Conservation (phyloP, 768 basidiomycete species). For the Lentinula detonsa region DNA sequence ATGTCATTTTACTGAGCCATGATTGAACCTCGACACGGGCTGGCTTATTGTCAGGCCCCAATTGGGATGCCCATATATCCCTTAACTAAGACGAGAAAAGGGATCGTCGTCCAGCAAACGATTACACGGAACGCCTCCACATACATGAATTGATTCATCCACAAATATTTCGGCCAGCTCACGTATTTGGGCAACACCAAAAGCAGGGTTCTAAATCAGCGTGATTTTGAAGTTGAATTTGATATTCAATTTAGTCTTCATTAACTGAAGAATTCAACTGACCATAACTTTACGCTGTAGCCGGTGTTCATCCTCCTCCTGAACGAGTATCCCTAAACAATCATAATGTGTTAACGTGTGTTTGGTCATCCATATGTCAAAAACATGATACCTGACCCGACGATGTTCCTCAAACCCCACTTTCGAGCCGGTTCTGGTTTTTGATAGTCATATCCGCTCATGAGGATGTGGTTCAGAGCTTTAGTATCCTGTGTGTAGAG, state of each 20-base stretch:
- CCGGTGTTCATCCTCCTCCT: conserved; percentile 41
- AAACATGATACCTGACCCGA: conserved; percentile 26
- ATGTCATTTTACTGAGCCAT: conserved; percentile 28
- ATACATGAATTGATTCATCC: conserved; percentile 28
- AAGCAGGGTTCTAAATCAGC: conserved; percentile 36
- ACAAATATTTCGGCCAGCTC: conserved; percentile 29
- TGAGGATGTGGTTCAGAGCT: conserved; percentile 43
- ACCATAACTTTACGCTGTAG: conserved; percentile 43
- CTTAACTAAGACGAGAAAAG: conserved; percentile 19
- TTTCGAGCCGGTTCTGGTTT: conserved; percentile 28
- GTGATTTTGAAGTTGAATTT: background rate
- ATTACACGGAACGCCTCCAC: background rate
- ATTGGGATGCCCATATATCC: conserved; percentile 23
- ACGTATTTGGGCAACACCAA: conserved; percentile 35
- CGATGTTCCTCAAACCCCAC: conserved; percentile 16
- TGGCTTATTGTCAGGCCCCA: conserved; percentile 12
- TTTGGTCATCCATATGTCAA: background rate
- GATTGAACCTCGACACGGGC: conserved; percentile 21
- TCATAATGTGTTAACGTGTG: background rate
- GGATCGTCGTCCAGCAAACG: background rate
- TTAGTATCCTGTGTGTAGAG: conserved; percentile 40
- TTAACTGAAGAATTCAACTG: background rate
- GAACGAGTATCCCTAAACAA: conserved; percentile 42
- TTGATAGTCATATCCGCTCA: conserved; percentile 30
- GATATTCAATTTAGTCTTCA: background rate